These are phyloP conservation scores for Rhododendron williamsianum DNA, from an alignment of 148 eudicot genomes.

Conservation along the genomic window DNA sequence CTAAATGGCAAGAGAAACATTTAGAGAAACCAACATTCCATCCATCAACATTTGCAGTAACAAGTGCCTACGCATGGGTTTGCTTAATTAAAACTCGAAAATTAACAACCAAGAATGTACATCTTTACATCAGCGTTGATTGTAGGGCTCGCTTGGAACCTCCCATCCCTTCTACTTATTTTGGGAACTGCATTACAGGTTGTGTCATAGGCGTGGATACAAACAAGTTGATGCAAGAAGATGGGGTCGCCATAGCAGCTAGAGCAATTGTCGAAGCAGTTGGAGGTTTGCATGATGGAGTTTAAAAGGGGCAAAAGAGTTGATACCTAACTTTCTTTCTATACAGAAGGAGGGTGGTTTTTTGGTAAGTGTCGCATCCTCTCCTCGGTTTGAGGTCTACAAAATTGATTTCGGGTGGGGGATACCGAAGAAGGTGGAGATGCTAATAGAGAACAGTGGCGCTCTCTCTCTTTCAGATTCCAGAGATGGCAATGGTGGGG, in stretches of 20 bases:
- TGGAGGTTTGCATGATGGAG: no score
- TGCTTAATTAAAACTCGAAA: neutral
- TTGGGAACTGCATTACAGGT: neutral
- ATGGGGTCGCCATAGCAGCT: neutral
- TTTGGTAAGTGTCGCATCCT: neutral
- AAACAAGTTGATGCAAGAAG: neutral
- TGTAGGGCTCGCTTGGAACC: neutral
- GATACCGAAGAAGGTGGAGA: neutral
- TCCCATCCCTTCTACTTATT: neutral
- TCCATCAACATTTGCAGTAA: neutral
- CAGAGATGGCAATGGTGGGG: conserved; percentile 8
- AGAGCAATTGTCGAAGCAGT: neutral
- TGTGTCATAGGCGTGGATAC: no score
- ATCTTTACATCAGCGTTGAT: neutral
- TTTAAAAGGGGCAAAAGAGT: neutral
- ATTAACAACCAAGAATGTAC: neutral
- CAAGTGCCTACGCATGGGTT: conserved; percentile 6
- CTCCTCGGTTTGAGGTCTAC: conserved; percentile 14
- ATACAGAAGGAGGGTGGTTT: neutral
- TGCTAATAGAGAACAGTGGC: conserved; percentile 1
- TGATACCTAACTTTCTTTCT: neutral
- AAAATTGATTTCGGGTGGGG: conserved; percentile 13
- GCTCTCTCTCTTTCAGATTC: conserved; percentile 13
- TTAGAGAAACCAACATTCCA: neutral
- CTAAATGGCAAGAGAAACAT: neutral